Evolutionary conservation across 2,329 filamentous ascomycete species (phyloP), one percentile per base, ranked within the genome.

Genomic region (Aureobasidium lini): DNA sequence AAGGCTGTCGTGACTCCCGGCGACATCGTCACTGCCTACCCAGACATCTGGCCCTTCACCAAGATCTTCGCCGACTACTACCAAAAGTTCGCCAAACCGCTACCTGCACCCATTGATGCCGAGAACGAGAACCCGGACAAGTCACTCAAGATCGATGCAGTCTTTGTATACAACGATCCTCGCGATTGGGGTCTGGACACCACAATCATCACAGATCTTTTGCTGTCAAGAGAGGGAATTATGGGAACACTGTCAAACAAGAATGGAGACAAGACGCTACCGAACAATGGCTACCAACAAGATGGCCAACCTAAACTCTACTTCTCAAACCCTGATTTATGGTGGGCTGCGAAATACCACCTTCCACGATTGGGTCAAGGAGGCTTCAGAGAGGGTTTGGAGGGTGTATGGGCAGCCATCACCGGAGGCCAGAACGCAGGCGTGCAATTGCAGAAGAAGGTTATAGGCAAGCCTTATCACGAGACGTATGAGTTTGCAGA

Each of bases 91-190:
- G 79, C 82, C 15, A 79, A 80, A 39, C 81, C 83, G 1, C 76
- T 89, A 0, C 85, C 85, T 0, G 68, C 66, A 8, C 77, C 77
- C 11, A 76, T 81, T 63, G 73, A 76, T 54, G 37, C 61, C 13
- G 68, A 71, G 15, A 75, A 78, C 13, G 68, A 71, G 15, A 75
- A 78, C 61, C 78, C 72, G 2, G 73, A 72, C 0, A 75, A 76
- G 13, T 80, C 77, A 16, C 79, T 93, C 49, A 91, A 90, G 66
- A 87, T 99, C 65, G 90, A 95, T 69, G 91, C 92, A 31, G 84
- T 97, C 31, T 88, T 97, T 68, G 88, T 96, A 6, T 96, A 93
- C 80, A 95, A 96, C 71, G 94, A 97, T 73, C 92, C 94, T 3
- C 84, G 94, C 59, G 94, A 99, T 76, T 99, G 94, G 94, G 91